Base-by-base conservation (phyloP, 345 rosid species). In the Erucastrum elatum region DNA sequence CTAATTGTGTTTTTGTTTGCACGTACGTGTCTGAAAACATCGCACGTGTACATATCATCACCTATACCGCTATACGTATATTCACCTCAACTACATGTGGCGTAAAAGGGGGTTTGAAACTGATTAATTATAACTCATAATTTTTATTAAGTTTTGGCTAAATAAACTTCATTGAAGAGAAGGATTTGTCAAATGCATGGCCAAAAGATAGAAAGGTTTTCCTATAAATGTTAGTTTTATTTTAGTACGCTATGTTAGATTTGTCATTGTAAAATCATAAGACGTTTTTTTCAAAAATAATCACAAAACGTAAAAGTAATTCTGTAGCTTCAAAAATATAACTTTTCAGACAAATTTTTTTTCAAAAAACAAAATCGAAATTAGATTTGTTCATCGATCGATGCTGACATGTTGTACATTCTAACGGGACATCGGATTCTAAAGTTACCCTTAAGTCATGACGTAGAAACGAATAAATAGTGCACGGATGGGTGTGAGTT, bases 1-100 rank as follows among this genome's bases (percentile, higher is more conserved):
- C 46, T 39, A 44, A 44, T 74, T 79, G 11, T 5, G 0, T 25
- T 51, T 62, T 79, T 74, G 82, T 79, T 74, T 73, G 74, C 34
- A 72, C 72, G 77, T 78, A 76, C 74, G 26, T 41, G 37, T 3
- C 51, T 44, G 51, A 44, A 29, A 55, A 26, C 77, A 68, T 26
- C 33, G 68, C 74, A 67, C 82, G 74, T 73, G n/a, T 26, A 46
- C 62, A 3, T 39, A 39, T 9, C 21, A 66, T 34, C 41, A 35
- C 31, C 12, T 35, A 7, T 7, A 35, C 41, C 2, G 7, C 37
- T 13, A 75, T 55, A 75, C 33, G 6, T 53, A 75, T 12, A 4
- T 34, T 26, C 6, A 56, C 29, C 5, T 56, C 11, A 56, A 56
- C 61, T 6, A 53, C 49, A 41, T 41, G 10, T 41, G 49, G 11